Evolutionary conservation across 768 basidiomycete species (phyloP).

Genomic region (Dentipellis fragilis): DNA sequence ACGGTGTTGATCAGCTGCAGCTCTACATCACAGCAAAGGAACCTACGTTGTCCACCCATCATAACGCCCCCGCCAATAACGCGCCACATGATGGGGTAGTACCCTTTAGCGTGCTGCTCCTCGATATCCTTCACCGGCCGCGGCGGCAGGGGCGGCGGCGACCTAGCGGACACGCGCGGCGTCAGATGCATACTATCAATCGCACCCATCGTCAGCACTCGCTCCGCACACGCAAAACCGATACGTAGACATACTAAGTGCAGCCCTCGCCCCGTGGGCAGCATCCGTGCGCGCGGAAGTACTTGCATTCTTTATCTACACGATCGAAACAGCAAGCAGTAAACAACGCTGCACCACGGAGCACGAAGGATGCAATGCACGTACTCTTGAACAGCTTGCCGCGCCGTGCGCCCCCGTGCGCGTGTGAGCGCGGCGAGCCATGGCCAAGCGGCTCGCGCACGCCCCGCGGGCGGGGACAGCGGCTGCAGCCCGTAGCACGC

Average conservation of each 20-base stretch:
- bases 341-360: not conserved
- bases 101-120: slow-evolving; percentile 24
- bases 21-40: not conserved
- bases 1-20: not conserved
- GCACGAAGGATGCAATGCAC: not conserved
- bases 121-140: not conserved
- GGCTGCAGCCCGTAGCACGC: not conserved
- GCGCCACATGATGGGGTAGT: slow-evolving; percentile 62
- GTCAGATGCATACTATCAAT: no score
- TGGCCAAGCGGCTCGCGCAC: slow-evolving; percentile 2
- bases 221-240: not conserved
- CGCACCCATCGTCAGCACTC: not conserved
- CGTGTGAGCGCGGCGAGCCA: slow-evolving; percentile 3
- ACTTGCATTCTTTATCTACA: slow-evolving; percentile 13
- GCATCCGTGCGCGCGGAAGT: slow-evolving; percentile 8
- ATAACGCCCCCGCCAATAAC: slow-evolving; percentile 74
- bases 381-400: slow-evolving; percentile 11
- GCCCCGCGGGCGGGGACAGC: not conserved
- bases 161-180: no score
- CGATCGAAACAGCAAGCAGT: not conserved
- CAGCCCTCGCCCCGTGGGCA: slow-evolving; percentile 11
- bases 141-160: not conserved
- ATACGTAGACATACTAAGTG: slow-evolving; percentile 9
- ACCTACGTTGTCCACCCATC: slow-evolving; percentile 34
- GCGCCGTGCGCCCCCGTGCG: slow-evolving; percentile 4